Base-by-base conservation (phyloP, 106 monocot species). In the Apostasia shenzhenica region DNA sequence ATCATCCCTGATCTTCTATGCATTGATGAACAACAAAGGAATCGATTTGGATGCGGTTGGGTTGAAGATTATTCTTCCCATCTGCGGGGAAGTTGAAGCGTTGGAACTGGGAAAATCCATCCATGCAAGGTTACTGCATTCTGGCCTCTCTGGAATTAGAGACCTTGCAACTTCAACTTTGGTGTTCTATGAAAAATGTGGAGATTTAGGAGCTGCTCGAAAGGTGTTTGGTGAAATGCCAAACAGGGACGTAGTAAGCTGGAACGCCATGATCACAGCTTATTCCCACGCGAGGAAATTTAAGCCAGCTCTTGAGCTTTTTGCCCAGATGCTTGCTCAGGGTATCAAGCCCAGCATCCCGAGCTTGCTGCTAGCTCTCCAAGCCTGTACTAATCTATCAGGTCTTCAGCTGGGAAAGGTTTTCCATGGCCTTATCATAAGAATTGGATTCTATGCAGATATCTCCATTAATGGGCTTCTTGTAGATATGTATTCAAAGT, bases 41-140 rank as follows among this genome's bases (percentile, higher is more conserved):
- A 26, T 63, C 1, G 8, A n/a, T 12, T 45, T 64, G 38, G 64
- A 73, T 45, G 4, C 8, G 54, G 63, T 55, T 26, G 54, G 73
- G 0, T 8, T 73, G 41, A 73, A 55, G 73, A 73, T 73, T n/a
- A 14, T 73, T 63, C 73, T 73, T 44, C 73, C 64, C 2, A 63
- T 73, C 51, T 45, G 62, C 26, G 63, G 45, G 0, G 10, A 45
- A 55, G 63, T 10, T 1, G 44, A 11, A 26, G 63, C 63, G 14
- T 41, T 54, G 7, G 1, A 54, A 14, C 45, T 64, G 3, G 73
- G 73, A 1, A 26, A 64, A 55, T 73, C 63, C 55, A 5, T 73
- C 14, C 73, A 73, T 41, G 54, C 41, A 12, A 61, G 44, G 8
- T 13, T 62, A 41, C 3, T 62, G 6, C 13, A 12, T 0, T 42